Evolutionary conservation across 2,329 filamentous ascomycete genomes (phyloP), one percentile per base, ranked within the genome.

Genomic region (Colletotrichum ledebouriae): DNA sequence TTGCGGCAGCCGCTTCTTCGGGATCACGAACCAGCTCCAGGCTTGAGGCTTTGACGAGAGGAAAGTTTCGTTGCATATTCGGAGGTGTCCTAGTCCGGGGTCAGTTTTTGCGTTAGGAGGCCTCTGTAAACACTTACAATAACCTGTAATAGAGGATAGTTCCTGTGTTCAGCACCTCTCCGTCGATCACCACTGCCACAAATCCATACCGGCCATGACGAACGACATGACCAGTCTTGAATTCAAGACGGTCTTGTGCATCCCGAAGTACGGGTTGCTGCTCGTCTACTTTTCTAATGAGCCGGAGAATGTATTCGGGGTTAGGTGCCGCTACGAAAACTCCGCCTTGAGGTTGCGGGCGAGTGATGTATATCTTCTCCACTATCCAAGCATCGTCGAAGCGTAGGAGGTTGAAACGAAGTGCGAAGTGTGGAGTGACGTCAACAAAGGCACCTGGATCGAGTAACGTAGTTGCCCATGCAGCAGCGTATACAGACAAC

Each of bases 141-240:
- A 63, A 42, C 39, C 47, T 56, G 25, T 60, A 70, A 22, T 56
- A 66, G 10, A 52, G 50, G 13, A 44, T 44, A n/a, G 47, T 70
- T 34, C 63, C 70, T 42, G 64, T 44, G 12, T 39, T 29, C n/a
- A 55, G 55, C 22, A 57, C 44, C 76, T 83, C 80, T 57, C 92
- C 90, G 94, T 95, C 94, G 13, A 92, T 93, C 67, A 99, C 92
- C 29, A 97, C 87, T 17, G 91, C 94, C 56, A 90, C 83, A 77
- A 95, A 97, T 20, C 86, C 83, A 76, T 96, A 97, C 52, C 94
- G 87, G 70, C 85, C 89, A 79, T 99, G 96, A 55, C 86, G 86
- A 76, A 98, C 97, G 6, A 97, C 86, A 73, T 97, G 92, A 1
- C 96, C 96, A 56, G 97, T 87, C 58, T 85, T 87, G 77, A 89